These are phyloP conservation scores for Sarocladium brachiariae DNA, from an alignment of 2,329 filamentous ascomycete genomes.

Conservation along the genomic window DNA sequence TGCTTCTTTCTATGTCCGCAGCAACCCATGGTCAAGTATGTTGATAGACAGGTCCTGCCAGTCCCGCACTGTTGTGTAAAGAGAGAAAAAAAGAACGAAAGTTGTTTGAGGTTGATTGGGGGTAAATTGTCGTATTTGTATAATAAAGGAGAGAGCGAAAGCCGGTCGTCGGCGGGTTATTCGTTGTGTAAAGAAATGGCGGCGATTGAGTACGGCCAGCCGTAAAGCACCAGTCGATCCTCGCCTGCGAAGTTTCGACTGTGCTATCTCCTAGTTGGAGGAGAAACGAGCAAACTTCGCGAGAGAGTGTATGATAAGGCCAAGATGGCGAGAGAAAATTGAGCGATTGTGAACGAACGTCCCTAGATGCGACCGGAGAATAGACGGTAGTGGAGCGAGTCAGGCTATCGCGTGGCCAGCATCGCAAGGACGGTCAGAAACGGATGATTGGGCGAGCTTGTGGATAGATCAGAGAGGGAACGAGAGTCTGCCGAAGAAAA, in stretches of 20 bases:
- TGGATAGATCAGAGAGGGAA: conserved; percentile 1
- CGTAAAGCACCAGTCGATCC: conserved; percentile 37
- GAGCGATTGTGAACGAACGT: neutral
- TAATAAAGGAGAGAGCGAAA: too few species aligned
- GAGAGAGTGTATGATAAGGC: conserved; percentile 7
- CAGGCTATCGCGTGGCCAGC: conserved; percentile 1
- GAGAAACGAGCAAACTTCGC: conserved; percentile 13
- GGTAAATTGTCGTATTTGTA: conserved; percentile 11
- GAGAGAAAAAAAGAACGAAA: conserved; percentile 11
- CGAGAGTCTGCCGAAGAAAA: conserved; percentile 1
- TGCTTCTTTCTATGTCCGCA: conserved; percentile 54
- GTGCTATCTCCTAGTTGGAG: conserved; percentile 19
- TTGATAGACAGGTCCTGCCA: conserved; percentile 1
- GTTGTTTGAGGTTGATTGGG: neutral
- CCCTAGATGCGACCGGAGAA: neutral
- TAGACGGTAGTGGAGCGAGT: neutral
- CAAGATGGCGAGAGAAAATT: conserved; percentile 1
- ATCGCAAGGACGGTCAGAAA: conserved; percentile 4
- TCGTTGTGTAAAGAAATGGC: neutral
- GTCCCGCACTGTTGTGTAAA: too few species aligned
- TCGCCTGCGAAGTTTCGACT: conserved; percentile 45
- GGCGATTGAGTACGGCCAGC: conserved; percentile 24
- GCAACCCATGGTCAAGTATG: conserved; percentile 51
- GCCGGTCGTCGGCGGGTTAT: neutral
- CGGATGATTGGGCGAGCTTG: conserved; percentile 1